A percentile compares a stretch with the other conserved stretches of the same genome.
phyloP scores from a whole-genome alignment of 768 basidiomycete genomes.

The Hypholoma fasciculare region DNA sequence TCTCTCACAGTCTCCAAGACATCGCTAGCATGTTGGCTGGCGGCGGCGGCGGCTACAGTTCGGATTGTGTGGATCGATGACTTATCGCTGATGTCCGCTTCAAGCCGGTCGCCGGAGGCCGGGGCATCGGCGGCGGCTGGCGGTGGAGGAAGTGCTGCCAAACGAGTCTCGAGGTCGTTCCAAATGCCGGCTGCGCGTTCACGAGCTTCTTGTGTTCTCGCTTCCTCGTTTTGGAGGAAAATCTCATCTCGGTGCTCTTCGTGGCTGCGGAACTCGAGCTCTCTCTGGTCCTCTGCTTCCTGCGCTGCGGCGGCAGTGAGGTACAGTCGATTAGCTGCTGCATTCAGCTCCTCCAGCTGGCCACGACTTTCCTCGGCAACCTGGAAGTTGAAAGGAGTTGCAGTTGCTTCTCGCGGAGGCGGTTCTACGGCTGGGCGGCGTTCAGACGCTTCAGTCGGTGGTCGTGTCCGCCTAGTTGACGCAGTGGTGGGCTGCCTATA shows the following conservation, averaged over 20 bases:
- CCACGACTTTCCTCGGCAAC: slow-evolving; percentile 49
- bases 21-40: slow-evolving; percentile 54
- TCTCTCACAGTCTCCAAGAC: slow-evolving; percentile 56
- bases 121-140: slow-evolving; percentile 13
- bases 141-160: slow-evolving; percentile 34
- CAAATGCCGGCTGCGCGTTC: slow-evolving; percentile 50
- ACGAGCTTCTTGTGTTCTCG: slow-evolving; percentile 56
- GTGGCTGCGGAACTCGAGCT: slow-evolving; percentile 59
- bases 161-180: slow-evolving; percentile 37
- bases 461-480: background rate
- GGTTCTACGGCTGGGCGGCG: background rate
- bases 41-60: slow-evolving; percentile 51
- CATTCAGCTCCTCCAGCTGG: slow-evolving; percentile 56
- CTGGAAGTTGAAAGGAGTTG: slow-evolving; percentile 39
- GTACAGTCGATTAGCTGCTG: slow-evolving; percentile 50
- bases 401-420: slow-evolving; percentile 30
- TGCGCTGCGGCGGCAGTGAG: slow-evolving; percentile 49
- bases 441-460: slow-evolving; percentile 1
- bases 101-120: slow-evolving; percentile 15
- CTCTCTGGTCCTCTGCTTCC: slow-evolving; percentile 64
- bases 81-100: slow-evolving; percentile 31
- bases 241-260: slow-evolving; percentile 56
- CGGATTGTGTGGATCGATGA: slow-evolving; percentile 38
- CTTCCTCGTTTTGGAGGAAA: slow-evolving; percentile 36
- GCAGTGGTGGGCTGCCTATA: background rate